Evolutionary conservation across 2,329 filamentous ascomycete genomes (phyloP).

Genomic region (Aspergillus sp.): DNA sequence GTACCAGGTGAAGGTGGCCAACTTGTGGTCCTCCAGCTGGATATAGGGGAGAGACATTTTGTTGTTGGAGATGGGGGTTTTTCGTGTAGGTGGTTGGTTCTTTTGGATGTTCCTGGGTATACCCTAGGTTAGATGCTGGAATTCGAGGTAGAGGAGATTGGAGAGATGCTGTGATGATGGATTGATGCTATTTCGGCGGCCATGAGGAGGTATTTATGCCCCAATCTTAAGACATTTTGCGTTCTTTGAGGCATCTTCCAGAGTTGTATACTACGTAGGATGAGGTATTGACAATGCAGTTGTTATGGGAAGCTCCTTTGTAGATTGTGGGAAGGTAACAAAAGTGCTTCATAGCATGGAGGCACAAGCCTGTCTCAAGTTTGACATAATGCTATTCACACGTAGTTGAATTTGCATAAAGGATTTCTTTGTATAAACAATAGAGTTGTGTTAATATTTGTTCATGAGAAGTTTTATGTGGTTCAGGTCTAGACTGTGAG

Average conservation of each 20-base stretch:
- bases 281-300: not conserved
- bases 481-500: too few relatives aligned
- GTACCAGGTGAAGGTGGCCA: slow-evolving; percentile 2
- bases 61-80: not conserved
- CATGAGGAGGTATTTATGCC: not conserved
- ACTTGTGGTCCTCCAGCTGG: not conserved
- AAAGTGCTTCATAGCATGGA: not conserved
- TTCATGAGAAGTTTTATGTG: not conserved
- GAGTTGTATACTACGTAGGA: not conserved
- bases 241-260: not conserved
- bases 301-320: not conserved
- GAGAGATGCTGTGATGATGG: not conserved
- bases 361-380: not conserved
- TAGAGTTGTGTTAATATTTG: not conserved
- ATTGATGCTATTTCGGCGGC: not conserved
- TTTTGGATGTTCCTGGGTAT: too few relatives aligned
- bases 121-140: too few relatives aligned
- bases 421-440: not conserved
- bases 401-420: not conserved
- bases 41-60: not conserved
- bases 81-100: not conserved
- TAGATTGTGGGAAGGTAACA: not conserved
- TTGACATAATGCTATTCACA: not conserved
- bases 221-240: not conserved
- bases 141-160: not conserved